Percentiles rank a stretch among this genome's conserved stretches.
phyloP scores from a whole-genome alignment of 306 rosid species.

The Pterocarpus santalinus region DNA sequence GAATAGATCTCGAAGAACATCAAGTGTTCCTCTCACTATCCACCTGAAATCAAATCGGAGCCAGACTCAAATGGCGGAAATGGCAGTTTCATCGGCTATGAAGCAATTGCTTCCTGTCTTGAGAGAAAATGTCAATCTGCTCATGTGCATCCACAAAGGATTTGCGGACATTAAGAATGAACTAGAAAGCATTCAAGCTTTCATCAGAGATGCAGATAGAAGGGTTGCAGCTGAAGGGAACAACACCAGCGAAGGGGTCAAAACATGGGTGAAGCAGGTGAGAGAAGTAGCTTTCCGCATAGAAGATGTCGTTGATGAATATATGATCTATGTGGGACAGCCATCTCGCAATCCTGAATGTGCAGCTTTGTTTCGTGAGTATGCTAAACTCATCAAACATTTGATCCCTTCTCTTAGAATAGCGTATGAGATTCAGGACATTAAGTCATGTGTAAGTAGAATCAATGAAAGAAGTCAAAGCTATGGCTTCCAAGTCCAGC shows the following conservation, averaged over 20 bases:
- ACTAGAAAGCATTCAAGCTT: not conserved
- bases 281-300: constrained; percentile 17
- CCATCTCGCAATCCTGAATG: not conserved
- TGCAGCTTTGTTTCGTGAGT: not conserved
- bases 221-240: not conserved
- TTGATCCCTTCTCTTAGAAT: not conserved
- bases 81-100: not conserved
- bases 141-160: not conserved
- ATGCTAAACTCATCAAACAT: not conserved
- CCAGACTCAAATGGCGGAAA: not conserved
- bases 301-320: constrained; percentile 36
- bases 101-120: not conserved
- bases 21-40: no score
- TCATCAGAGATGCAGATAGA: constrained; percentile 14
- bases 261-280: not conserved
- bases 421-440: not conserved
- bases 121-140: not conserved
- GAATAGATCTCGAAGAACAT: no score
- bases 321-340: not conserved
- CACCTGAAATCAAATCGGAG: no score
- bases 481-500: not conserved
- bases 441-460: not conserved
- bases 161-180: not conserved
- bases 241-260: not conserved
- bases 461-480: constrained; percentile 16